Base-by-base conservation (phyloP, 2,329 filamentous ascomycete genomes). In the Clarireedia paspali region DNA sequence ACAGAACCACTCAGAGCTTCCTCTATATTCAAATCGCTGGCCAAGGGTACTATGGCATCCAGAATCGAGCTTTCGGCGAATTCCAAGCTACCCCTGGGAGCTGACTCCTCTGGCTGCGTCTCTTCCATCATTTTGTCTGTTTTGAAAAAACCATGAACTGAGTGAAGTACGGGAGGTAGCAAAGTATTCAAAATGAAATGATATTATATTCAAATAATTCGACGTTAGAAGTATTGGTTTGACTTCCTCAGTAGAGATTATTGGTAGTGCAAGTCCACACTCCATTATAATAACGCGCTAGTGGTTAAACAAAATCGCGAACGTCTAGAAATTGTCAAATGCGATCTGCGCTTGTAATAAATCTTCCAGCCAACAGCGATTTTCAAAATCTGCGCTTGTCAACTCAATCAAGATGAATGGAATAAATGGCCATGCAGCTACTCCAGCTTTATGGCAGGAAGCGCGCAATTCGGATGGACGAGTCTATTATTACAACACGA, bases 401-500 rank as follows among this genome's bases (percentile, higher is more conserved):
- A 56, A 15, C 44, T 39, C 20, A n/a, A 24, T 24, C 45, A 44
- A 47, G 17, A 64, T 61, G 49, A 68, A 68, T 48, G 66, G 63
- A 53, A 63, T 65, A 17, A 70, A 70, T 59, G 66, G 66, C 53
- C 64, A 69, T 52, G 55, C 54, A 15, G 59, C 60, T 38, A 55
- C 77, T 60, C 75, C 79, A 52, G 72, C 77, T 55, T 70, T 81
- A 45, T 96, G 91, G 91, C 85, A 89, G 71, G 88, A 94, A 71
- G 85, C 89, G 64, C 86, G 84, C 64, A 89, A 87, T 63, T 75
- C 84, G 2, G 91, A 96, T 67, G 92, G 91, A 62, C 84, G 89
- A 63, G 78, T 84, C 47, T 99, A 99, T 72, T 99, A 95, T 71
- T 95, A 91, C 77, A 95, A 99, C 70, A 75, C 84, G 12, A 74